Percentiles rank a stretch among this genome's conserved stretches.
phyloP scores from a whole-genome alignment of 164 flowering plant genomes.

The Kingdonia uniflora region DNA sequence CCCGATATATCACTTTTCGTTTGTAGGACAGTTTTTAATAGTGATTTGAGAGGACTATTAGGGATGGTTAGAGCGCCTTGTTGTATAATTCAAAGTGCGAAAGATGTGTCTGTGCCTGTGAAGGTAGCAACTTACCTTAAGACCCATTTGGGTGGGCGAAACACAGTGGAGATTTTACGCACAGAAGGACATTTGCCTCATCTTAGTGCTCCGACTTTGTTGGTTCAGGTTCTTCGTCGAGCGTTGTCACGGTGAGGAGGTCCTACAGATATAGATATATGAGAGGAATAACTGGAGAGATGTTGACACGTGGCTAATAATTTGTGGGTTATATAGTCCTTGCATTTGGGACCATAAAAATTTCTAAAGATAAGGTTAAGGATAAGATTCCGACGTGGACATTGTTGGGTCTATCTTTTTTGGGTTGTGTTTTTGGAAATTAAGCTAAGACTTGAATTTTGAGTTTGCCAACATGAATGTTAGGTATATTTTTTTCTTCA shows the following conservation, averaged over 20 bases:
- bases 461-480: too few species aligned
- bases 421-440: too few species aligned
- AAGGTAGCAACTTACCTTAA: constrained; percentile 66
- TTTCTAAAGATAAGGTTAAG: neutral
- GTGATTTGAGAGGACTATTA: constrained; percentile 58
- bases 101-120: constrained; percentile 72
- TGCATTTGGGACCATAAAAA: neutral
- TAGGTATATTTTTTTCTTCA: too few species aligned
- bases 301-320: constrained; percentile 25
- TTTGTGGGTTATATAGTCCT: constrained; percentile 13
- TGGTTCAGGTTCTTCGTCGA: constrained; percentile 47
- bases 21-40: constrained; percentile 49
- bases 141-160: constrained; percentile 66
- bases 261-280: neutral
- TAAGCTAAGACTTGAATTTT: too few species aligned
- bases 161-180: constrained; percentile 48
- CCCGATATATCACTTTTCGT: constrained; percentile 84
- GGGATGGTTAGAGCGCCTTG: constrained; percentile 75
- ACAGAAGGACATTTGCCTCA: constrained; percentile 94
- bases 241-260: constrained; percentile 43
- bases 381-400: too few species aligned
- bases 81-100: constrained; percentile 69
- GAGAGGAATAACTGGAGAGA: neutral
- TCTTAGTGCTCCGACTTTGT: constrained; percentile 63
- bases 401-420: too few species aligned